Base-by-base conservation (phyloP, 192 early-diverging fungal genomes). In the Kickxella alabastrina region DNA sequence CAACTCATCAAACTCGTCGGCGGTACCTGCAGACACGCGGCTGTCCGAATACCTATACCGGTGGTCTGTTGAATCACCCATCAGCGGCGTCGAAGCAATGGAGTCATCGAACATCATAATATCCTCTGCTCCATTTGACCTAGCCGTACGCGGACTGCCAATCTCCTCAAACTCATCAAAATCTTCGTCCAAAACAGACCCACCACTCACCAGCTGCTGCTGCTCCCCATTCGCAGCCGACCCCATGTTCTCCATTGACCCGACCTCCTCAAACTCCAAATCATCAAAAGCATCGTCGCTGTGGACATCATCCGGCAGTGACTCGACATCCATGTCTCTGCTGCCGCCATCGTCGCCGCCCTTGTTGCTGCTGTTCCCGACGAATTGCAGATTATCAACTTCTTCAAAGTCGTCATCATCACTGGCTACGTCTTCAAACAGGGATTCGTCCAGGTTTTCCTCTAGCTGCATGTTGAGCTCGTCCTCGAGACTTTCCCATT, bases 401-500 rank as follows among this genome's bases (percentile, higher is more conserved):
- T 63, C 72, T 22, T 75, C 72, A 49, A 75, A 75, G 26, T 64
- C 65, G 40, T 75, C 72, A 31, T 75, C 72, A 6, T 73, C 69
- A 54, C 62, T 65, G 9, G 18, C 49, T 24, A 13, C 54, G 10
- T 45, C 68, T 6, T 58, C 56, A 34, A 62, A 38, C 19, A 72
- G 26, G 15, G 48, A 57, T 13, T 65, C 52, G 27, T 59, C 59
- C 3, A 62, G 28, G 28, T 35, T 59, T 23, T 62, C 54, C 1
- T 32, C 52, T 22, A 67, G 22, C 42, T 67, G 64, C 41, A 57
- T 51, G 51, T 50, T 56, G 1, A 59, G 59, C 46, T 56, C 64
- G 4, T 63, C 59, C 21, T 75, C 63, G 1, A 40, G 54, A 17
- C 27, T 46, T 2, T 59, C 40, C 43, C 49, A 32, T n/a, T 38